Evolutionary conservation across 345 rosid species (phyloP).

Genomic region (Citrus hindsii): DNA sequence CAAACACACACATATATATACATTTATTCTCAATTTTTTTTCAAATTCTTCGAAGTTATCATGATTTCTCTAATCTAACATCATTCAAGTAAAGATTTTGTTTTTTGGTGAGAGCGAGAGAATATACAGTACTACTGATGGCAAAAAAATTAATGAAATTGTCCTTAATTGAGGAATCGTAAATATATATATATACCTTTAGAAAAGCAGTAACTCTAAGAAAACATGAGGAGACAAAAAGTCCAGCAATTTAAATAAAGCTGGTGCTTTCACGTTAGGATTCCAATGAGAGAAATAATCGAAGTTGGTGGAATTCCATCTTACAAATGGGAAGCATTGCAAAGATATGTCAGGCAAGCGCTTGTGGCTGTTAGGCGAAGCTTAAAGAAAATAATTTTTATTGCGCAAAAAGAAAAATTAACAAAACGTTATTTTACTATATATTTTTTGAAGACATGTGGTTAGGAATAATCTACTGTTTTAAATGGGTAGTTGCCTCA

Average conservation of each 20-base stretch:
- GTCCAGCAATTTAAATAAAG: conserved; percentile 8
- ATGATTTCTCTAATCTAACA: no score
- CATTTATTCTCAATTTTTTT: no score
- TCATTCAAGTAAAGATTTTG: no score
- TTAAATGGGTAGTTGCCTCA: neutral
- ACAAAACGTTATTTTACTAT: neutral
- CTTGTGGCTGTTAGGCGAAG: neutral
- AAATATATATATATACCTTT: neutral
- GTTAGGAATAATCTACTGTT: neutral
- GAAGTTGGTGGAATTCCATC: conserved; percentile 31
- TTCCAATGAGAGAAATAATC: conserved; percentile 17
- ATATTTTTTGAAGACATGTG: neutral
- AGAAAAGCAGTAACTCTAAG: neutral
- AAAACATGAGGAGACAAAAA: conserved; percentile 10
- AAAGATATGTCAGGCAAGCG: neutral
- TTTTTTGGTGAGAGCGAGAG: no score
- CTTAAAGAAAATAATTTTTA: neutral
- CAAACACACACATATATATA: no score
- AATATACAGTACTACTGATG: no score
- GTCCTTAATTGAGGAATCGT: neutral
- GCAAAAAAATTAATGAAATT: neutral
- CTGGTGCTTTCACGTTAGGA: conserved; percentile 37
- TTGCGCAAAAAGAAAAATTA: neutral
- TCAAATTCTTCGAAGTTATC: no score
- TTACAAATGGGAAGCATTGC: conserved; percentile 20